Conservation (phyloP, 805 yeast species). For the Saccharomycopsis malanga region DNA sequence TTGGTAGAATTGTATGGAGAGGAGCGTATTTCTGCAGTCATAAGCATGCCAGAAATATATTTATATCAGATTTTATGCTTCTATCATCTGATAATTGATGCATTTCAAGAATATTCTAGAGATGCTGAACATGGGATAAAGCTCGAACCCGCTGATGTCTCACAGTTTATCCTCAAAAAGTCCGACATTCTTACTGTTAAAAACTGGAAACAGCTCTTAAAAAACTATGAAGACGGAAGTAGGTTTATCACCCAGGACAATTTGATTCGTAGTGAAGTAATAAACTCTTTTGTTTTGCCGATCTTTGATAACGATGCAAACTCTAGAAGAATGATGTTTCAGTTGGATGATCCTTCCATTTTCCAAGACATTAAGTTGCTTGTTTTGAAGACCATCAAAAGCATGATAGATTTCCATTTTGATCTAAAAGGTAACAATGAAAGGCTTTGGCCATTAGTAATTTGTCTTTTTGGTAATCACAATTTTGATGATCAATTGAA, state of each 20-base stretch:
- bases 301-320: neutral
- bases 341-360: neutral
- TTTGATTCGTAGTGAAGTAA: neutral
- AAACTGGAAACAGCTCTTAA: slow-evolving; percentile 13
- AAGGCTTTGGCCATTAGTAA: slow-evolving; percentile 13
- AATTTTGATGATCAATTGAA: neutral
- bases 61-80: slow-evolving; percentile 6
- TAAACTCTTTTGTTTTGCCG: neutral
- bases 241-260: neutral
- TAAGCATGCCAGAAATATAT: slow-evolving; percentile 5
- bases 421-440: slow-evolving; percentile 15
- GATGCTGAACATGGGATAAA: neutral
- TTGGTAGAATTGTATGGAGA: neutral
- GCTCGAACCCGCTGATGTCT: slow-evolving; percentile 10
- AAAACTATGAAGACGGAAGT: slow-evolving; percentile 5
- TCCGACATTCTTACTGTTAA: slow-evolving; percentile 7
- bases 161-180: slow-evolving; percentile 14
- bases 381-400: slow-evolving; percentile 3
- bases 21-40: neutral
- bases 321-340: neutral
- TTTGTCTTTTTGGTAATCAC: slow-evolving; percentile 15
- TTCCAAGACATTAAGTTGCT: slow-evolving; percentile 2
- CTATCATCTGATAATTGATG: slow-evolving; percentile 8
- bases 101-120: slow-evolving; percentile 10
- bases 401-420: slow-evolving; percentile 11